Evolutionary conservation across 2,329 filamentous ascomycete species (phyloP), one percentile per base, ranked within the genome.

Genomic region (Fusarium albidum): DNA sequence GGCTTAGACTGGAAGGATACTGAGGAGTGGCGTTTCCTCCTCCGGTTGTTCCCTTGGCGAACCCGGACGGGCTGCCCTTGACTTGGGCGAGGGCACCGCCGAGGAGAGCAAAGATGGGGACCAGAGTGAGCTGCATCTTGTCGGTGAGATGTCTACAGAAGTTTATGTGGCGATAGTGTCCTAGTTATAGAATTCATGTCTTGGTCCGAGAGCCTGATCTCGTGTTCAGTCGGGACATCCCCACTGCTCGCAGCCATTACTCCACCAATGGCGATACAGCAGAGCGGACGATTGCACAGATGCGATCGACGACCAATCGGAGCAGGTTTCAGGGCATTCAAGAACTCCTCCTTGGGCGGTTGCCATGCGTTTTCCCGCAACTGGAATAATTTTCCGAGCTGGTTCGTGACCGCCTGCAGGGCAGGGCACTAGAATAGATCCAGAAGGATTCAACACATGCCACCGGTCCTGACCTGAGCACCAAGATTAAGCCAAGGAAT

Each of bases 11-110:
- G 9, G 68, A 72, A 5, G 84, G 84, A 58, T 82, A 81, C 6
- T 80, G 80, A 13, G 82, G 70, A 17, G 75, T 71, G 25, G 81
- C 83, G 55, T 63, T 76, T 40, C 83, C 85, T 64, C 85, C 85
- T 34, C 85, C 85, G n/a, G 85, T 87, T 21, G 83, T 80, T 32
- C 83, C 83, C 53, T 69, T 70, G 29, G 75, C 74, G 55, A 77
- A 76, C 13, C 76, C 76, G 45, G 74, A 69, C 13, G 75, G 69
- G 13, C 69, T 57, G 34, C 75, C 75, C 26, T 61, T 66, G 25
- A 76, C 73, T 15, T 61, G 58, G 21, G 58, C 58, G 2, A 43
- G 14, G 13, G 39, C 42, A 17, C 5, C 28, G 38, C 35, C 44
- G 11, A 53, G 35, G 7, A 32, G 29, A 1, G 48, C 45, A 21